Base-by-base conservation (phyloP, 2,329 filamentous ascomycete genomes). In the Colletotrichum paranaense region DNA sequence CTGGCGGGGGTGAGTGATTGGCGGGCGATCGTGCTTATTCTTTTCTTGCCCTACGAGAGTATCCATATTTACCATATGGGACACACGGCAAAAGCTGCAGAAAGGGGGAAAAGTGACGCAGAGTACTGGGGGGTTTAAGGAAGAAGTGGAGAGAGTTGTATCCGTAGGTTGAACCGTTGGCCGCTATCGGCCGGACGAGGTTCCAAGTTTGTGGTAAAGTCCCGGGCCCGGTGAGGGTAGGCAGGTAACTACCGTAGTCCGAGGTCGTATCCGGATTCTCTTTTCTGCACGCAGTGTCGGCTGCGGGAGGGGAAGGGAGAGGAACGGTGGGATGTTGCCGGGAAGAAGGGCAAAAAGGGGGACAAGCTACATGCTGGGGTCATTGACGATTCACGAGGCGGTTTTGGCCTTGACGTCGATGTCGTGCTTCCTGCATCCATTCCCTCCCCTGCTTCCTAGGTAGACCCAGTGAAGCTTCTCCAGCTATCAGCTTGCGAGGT, bases 21-120 rank as follows among this genome's bases (percentile, higher is more conserved):
- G 62, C 70, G 42, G 73, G 24, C 42, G 71, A 67, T 70, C 62
- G 66, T 74, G 62, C 58, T 75, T 70, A 73, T 73, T 73, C 32
- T 49, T 49, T 49, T 42, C 16, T 68, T 53, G 69, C 69, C 72
- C 62, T 74, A 60, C 62, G 56, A 60, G 32, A 24, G n/a, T 42
- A 66, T 42, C 38, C 38, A 42, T 42, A 42, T 19, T 42, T 12
- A 32, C 38, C 38, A 19, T 42, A 42, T 42, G 38, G 38, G 32
- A 12, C 32, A 42, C 38, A 42, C 38, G 38, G 38, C 38, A 42
- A 42, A 42, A 42, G 38, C 38, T 42, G 38, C 38, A 42, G 9
- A 42, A 7, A n/a, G 49, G 16, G 26, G 28, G 14, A 28, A 38
- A 49, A 14, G 42, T 63, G 49, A 66, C 49, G 62, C 63, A 59